Conservation (phyloP, 2,329 filamentous ascomycete genomes). For the Rachicladosporium sp. region DNA sequence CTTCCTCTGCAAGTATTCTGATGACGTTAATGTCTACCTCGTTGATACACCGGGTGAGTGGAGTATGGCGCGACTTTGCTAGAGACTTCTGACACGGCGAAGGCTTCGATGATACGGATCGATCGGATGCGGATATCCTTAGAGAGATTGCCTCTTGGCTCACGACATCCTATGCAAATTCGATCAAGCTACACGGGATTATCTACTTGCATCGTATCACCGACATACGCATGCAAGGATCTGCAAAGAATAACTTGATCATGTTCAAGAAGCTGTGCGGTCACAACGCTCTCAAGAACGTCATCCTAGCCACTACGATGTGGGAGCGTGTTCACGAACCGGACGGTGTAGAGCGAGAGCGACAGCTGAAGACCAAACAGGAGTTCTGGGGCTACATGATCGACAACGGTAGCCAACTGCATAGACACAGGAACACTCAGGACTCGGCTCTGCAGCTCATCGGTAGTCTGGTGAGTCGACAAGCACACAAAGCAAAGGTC, state of each 20-base stretch:
- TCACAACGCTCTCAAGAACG: conserved; percentile 26
- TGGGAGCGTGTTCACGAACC: conserved; percentile 24
- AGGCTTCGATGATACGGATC: conserved; percentile 36
- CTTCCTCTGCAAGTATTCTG: not conserved
- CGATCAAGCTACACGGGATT: conserved; percentile 29
- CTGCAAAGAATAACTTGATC: conserved; percentile 28
- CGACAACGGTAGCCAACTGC: conserved; percentile 7
- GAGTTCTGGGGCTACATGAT: conserved; percentile 15
- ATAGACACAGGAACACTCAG: conserved; percentile 6
- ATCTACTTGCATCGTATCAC: conserved; percentile 37
- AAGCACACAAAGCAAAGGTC: not conserved
- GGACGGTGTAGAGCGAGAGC: conserved; percentile 11
- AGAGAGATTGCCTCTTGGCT: conserved; percentile 31
- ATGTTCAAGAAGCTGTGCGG: conserved; percentile 37
- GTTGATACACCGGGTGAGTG: conserved; percentile 1
- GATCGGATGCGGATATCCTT: conserved; percentile 31
- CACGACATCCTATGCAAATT: conserved; percentile 18
- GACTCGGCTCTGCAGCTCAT: conserved; percentile 13
- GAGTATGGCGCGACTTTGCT: too few species aligned
- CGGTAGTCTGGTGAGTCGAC: conserved; percentile 4
- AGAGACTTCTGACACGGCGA: too few species aligned
- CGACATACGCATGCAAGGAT: conserved; percentile 29
- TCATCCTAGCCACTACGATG: conserved; percentile 33
- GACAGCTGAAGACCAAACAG: conserved; percentile 11
- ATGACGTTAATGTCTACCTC: not conserved